Evolutionary conservation across 192 early-diverging fungal genomes (phyloP), one percentile per base, ranked within the genome.

Genomic region (Backusella circina): DNA sequence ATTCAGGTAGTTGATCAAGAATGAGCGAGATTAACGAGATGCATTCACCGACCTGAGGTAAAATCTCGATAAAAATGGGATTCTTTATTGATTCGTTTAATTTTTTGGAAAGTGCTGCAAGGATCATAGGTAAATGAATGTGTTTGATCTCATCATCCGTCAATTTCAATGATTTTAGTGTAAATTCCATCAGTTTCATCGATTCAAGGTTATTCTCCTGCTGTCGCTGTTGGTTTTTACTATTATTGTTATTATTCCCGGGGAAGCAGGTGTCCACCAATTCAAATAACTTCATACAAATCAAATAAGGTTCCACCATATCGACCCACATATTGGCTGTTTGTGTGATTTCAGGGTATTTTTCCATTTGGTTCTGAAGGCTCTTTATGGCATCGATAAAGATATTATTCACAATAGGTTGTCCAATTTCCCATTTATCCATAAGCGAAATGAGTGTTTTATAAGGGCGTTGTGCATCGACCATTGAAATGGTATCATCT

Each of bases 321-420:
- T 95, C 94, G 30, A 98, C 80, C 82, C 95, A 93, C 95, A 96
- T 96, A 35, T 90, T 92, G 1, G 93, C 93, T 15, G 93, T 92
- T 79, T 94, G 94, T 21, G 92, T 84, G 26, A 96, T 81, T 87
- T 93, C 77, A 10, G 15, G 35, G 8, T 61, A 61, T 12, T 39
- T 28, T 13, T 10, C 36, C 28, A 33, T 71, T 37, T 51, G 28
- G 1, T 21, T 33, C 38, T 92, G 86, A n/a, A 96, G 76, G 16
- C 91, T 92, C 39, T 75, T 74, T 51, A 96, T 70, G 3, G 94
- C 83, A 39, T 93, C 93, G 12, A 94, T 77, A 37, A 98, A 90
- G 1, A 96, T 80, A 13, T 82, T 77, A 64, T 93, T 84, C 10
- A 98, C 79, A 3, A 97, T 80, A 0, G 92, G 91, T 66, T 91